Conservation (phyloP, 1,284 basidiomycete species). For the Caloboletus inedulis region DNA sequence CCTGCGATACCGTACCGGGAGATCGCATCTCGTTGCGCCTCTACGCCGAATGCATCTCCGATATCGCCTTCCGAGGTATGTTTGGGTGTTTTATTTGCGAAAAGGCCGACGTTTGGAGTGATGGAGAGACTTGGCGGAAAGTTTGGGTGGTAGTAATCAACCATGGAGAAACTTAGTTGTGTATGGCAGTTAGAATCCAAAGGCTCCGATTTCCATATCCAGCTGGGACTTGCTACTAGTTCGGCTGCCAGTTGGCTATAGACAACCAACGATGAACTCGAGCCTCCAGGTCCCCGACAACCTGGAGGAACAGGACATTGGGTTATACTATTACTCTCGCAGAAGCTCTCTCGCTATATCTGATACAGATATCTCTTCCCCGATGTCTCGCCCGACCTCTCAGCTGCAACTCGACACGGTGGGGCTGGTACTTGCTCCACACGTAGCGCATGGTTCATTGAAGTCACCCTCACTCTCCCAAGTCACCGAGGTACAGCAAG, state of each 20-base stretch:
- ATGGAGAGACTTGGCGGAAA: constrained; percentile 37
- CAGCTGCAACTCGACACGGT: constrained; percentile 4
- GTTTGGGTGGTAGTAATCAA: constrained; percentile 27
- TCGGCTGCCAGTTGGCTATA: neutral
- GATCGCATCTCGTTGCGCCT: constrained; percentile 60
- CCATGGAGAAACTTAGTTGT: neutral
- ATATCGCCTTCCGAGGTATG: neutral
- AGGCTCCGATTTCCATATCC: constrained; percentile 3
- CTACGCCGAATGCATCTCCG: constrained; percentile 38
- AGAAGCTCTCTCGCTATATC: constrained; percentile 25
- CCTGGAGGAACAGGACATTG: constrained; percentile 34
- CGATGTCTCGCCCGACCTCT: constrained; percentile 20
- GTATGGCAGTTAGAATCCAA: constrained; percentile 7
- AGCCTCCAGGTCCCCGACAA: constrained; percentile 9
- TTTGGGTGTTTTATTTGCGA: neutral
- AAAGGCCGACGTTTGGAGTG: constrained; percentile 9
- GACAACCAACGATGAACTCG: constrained; percentile 10
- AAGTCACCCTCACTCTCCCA: constrained; percentile 29
- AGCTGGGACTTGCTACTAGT: neutral
- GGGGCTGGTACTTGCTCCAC: neutral
- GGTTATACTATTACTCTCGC: constrained; percentile 25
- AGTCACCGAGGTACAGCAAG: constrained; percentile 13
- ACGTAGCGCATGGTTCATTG: constrained; percentile 3
- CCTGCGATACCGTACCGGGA: constrained; percentile 71
- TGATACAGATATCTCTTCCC: constrained; percentile 26